These are phyloP conservation scores for Phaeosphaeriaceae sp. DNA, from an alignment of 2,329 filamentous ascomycete genomes.

Conservation along the genomic window DNA sequence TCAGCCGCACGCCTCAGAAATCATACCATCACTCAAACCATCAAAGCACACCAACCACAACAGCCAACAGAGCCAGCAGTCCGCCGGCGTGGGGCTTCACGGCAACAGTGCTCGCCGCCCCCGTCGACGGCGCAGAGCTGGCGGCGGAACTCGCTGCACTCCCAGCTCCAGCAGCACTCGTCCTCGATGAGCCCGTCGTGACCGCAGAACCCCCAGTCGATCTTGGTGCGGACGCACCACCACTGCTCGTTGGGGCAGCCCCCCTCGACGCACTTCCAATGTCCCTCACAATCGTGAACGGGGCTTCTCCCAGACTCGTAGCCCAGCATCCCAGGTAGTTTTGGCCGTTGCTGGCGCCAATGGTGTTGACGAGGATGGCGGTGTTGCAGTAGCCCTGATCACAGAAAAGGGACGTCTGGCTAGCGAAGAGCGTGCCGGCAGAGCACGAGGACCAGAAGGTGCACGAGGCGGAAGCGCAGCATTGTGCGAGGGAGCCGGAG, in stretches of 20 bases:
- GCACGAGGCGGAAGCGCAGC: slow-evolving; percentile 24
- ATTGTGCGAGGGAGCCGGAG: slow-evolving; percentile 28
- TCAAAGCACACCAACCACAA: not conserved
- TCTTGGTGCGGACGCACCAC: not conserved
- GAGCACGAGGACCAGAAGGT: slow-evolving; percentile 31
- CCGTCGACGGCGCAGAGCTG: not conserved
- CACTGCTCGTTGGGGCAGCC: not conserved
- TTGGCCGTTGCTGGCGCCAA: slow-evolving; percentile 22
- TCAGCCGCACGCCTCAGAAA: not conserved
- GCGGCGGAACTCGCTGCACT: not conserved
- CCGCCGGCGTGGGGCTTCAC: not conserved
- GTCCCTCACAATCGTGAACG: slow-evolving; percentile 5
- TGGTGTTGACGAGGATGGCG: slow-evolving; percentile 24
- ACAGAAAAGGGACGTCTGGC: slow-evolving; percentile 27
- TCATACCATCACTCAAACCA: not conserved
- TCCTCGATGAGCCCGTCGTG: not conserved
- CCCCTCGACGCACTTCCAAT: not conserved
- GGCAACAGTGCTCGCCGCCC: not conserved
- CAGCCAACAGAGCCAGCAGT: not conserved
- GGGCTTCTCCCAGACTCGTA: slow-evolving; percentile 21
- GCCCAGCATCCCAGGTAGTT: slow-evolving; percentile 33
- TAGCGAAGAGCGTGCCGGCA: slow-evolving; percentile 22
- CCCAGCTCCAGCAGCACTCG: not conserved
- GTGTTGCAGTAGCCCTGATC: slow-evolving; percentile 34
- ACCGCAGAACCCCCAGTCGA: not conserved